Conservation (phyloP, 73 alveolate genomes). For the Diophrys appendiculata region DNA sequence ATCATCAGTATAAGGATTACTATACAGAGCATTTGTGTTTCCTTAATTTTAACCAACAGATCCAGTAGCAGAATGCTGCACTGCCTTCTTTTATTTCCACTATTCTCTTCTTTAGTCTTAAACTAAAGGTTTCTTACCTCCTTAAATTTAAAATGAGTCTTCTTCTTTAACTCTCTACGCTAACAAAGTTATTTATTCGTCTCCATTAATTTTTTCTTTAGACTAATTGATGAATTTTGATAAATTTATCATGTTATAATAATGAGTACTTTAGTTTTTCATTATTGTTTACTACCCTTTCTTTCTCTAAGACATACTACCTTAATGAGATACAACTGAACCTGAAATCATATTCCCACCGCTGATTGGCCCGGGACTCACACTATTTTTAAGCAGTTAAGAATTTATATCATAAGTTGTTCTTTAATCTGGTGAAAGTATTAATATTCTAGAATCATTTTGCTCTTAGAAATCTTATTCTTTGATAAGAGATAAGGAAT, state of each 20-base stretch:
- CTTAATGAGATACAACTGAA: background rate
- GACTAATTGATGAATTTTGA: background rate
- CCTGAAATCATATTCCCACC: background rate
- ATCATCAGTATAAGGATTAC: background rate
- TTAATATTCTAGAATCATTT: no score
- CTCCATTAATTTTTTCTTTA: background rate
- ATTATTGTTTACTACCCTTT: background rate
- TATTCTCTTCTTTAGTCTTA: background rate
- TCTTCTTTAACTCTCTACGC: background rate
- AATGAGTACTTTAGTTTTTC: background rate
- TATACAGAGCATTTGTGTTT: background rate
- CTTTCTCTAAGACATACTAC: background rate
- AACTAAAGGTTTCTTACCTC: background rate
- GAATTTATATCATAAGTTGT: background rate
- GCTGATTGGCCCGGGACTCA: background rate
- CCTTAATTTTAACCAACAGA: no score
- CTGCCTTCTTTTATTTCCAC: background rate
- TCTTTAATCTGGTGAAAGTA: no score
- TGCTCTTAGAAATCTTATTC: background rate
- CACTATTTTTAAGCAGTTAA: no score
- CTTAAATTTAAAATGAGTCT: background rate
- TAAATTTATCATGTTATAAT: background rate
- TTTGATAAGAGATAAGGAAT: no score
- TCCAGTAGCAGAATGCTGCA: background rate
- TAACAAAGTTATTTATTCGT: background rate